A percentile compares a stretch with the other conserved stretches of the same genome.
These are phyloP conservation scores for Aschersonia sp. DNA, from an alignment of 2,329 filamentous ascomycete species.

Conservation along the genomic window DNA sequence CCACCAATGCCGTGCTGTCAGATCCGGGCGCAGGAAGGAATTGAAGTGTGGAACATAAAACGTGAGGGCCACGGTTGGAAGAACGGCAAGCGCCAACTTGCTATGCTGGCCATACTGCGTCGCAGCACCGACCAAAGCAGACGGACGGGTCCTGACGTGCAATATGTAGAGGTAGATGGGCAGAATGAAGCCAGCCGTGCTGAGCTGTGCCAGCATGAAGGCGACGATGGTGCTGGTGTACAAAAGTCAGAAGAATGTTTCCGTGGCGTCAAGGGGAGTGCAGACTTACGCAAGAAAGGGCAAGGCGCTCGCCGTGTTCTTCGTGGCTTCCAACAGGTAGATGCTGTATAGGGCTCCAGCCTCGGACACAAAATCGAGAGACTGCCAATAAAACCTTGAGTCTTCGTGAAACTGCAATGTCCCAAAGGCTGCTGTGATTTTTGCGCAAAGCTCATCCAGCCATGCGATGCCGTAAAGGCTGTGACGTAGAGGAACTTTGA, in stretches of 20 bases:
- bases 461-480: too few relatives aligned
- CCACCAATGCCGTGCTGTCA: background rate
- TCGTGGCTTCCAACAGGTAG: too few relatives aligned
- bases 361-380: too few relatives aligned
- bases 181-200: background rate
- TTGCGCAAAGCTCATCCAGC: too few relatives aligned
- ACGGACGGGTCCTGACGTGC: background rate
- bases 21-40: background rate
- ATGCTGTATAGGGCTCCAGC: too few relatives aligned
- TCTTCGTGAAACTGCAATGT: too few relatives aligned
- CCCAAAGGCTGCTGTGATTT: too few relatives aligned
- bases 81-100: background rate
- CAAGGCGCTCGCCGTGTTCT: too few relatives aligned
- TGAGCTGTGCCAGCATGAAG: background rate
- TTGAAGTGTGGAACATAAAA: background rate
- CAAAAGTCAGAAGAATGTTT: background rate
- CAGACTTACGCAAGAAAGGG: too few relatives aligned
- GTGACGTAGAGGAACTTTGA: too few relatives aligned
- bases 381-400: too few relatives aligned
- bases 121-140: background rate
- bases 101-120: background rate
- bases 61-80: background rate
- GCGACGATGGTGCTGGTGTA: background rate
- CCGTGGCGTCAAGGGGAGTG: background rate
- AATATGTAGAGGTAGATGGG: background rate